Percentiles rank a stretch among this genome's conserved stretches.
Evolutionary conservation across 75 land plant species (phyloP).

Genomic region (Selaginella tamariscina): DNA sequence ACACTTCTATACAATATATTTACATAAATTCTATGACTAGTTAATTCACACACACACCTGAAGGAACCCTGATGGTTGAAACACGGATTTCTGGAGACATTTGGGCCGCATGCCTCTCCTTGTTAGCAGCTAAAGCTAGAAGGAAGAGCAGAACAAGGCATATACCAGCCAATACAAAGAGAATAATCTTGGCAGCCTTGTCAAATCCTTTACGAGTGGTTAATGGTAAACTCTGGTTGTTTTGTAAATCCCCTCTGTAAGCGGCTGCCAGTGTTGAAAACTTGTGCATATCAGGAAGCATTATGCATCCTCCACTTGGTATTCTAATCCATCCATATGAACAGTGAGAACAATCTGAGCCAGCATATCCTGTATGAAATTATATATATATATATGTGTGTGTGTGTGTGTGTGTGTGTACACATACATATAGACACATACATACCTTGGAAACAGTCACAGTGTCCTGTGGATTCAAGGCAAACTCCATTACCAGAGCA

Average conservation of each 20-base stretch:
- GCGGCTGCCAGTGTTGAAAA: background rate
- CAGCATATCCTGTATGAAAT: background rate
- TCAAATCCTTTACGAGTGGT: background rate
- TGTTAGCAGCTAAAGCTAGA: background rate
- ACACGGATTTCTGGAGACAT: background rate
- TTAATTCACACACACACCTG: no score
- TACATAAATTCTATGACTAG: no score
- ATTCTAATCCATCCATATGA: background rate
- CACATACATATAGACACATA: background rate
- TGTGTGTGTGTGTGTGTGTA: background rate
- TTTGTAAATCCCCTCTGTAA: background rate
- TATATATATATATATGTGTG: background rate
- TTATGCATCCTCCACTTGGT: background rate
- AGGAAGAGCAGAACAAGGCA: background rate
- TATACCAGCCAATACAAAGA: background rate
- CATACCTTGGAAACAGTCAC: slow-evolving; percentile 23
- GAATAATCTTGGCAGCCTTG: background rate
- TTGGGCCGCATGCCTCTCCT: background rate
- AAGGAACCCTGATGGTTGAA: background rate
- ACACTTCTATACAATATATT: no score
- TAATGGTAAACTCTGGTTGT: no score
- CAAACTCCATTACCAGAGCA: slow-evolving; percentile 25
- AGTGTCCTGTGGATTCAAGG: slow-evolving; percentile 23
- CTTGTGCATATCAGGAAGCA: background rate
- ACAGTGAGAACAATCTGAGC: background rate